Percentiles rank a stretch among this genome's conserved stretches.
These are phyloP conservation scores for Withania somnifera DNA, from an alignment of 305 asterid species.

Conservation along the genomic window DNA sequence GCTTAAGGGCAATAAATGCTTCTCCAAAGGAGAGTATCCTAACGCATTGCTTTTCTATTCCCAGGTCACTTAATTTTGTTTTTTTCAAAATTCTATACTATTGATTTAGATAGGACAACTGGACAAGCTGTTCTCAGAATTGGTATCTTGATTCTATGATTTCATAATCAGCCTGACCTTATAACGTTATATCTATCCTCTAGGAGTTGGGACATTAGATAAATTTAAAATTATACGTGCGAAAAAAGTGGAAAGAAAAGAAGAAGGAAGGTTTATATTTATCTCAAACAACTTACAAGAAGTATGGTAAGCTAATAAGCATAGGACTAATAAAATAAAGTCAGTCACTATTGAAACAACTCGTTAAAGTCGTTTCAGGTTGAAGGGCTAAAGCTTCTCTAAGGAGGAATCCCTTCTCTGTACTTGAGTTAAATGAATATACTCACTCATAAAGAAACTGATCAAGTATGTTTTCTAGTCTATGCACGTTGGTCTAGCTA, in stretches of 20 bases:
- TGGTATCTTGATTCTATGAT: not conserved
- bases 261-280: not conserved
- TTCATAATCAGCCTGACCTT: not conserved
- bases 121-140: not conserved
- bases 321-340: not conserved
- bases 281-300: not conserved
- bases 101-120: not conserved
- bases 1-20: constrained; percentile 62
- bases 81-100: not conserved
- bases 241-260: not conserved
- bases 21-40: constrained; percentile 55
- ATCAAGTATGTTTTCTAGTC: not conserved
- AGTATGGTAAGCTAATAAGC: not conserved
- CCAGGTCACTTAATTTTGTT: constrained; percentile 25
- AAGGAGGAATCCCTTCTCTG: not conserved
- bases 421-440: not conserved
- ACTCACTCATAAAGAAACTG: not conserved
- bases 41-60: constrained; percentile 60
- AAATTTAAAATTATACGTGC: not conserved
- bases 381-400: not conserved
- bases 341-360: not conserved
- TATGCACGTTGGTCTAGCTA: not conserved
- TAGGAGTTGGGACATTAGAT: not conserved
- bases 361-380: not conserved
- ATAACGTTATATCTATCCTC: not conserved